These are phyloP conservation scores for Selaginella tamariscina DNA, from an alignment of 75 land plant genomes.

Conservation along the genomic window DNA sequence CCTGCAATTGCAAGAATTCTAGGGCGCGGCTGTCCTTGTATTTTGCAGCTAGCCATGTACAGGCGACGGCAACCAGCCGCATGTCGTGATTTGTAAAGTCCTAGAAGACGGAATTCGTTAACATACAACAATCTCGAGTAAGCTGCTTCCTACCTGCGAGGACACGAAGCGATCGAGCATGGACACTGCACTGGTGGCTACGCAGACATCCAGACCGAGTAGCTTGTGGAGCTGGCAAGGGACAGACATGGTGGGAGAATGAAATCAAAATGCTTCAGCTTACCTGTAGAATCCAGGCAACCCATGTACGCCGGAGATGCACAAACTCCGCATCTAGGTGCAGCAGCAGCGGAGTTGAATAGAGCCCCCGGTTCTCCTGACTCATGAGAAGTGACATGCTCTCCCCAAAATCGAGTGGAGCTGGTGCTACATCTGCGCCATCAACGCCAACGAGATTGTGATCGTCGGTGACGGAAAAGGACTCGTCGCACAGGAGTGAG, in stretches of 20 bases:
- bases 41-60: conserved; percentile 24
- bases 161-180: conserved; percentile 21
- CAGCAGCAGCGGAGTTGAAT: neutral
- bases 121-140: neutral
- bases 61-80: conserved; percentile 16
- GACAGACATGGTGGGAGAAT: too few species aligned
- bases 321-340: neutral
- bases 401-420: neutral
- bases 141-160: neutral
- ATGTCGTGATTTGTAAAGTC: too few species aligned
- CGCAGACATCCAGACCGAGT: neutral
- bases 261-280: neutral
- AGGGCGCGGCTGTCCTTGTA: conserved; percentile 13
- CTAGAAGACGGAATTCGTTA: too few species aligned
- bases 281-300: neutral
- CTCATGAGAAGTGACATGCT: neutral
- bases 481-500: neutral
- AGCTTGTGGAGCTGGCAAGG: neutral
- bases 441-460: neutral
- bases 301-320: neutral
- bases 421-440: neutral
- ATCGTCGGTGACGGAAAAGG: neutral
- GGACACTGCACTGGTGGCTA: conserved; percentile 13
- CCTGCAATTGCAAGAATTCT: conserved; percentile 12
- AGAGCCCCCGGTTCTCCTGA: neutral